Evolutionary conservation across 2,329 filamentous ascomycete species (phyloP).

Genomic region (Calycina herbarum): DNA sequence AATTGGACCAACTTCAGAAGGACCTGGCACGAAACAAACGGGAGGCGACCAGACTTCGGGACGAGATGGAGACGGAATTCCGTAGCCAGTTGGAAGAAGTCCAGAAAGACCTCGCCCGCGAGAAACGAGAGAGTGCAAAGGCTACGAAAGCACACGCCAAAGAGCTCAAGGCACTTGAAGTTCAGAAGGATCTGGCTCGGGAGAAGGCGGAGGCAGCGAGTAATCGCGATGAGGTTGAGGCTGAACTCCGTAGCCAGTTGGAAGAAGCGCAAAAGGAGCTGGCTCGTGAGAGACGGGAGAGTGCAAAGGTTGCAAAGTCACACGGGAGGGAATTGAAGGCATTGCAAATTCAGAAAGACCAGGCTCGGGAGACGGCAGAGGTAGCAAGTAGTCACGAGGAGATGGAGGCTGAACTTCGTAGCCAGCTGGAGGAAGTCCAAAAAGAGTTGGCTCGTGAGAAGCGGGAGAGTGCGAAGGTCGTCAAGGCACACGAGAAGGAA

Average conservation of each 20-base stretch:
- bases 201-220: slow-evolving; percentile 49
- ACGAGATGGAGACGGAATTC: slow-evolving; percentile 35
- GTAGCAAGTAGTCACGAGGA: slow-evolving; percentile 35
- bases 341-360: slow-evolving; percentile 59
- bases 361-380: slow-evolving; percentile 68
- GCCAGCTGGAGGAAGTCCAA: slow-evolving; percentile 29
- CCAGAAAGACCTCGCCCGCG: slow-evolving; percentile 36
- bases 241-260: slow-evolving; percentile 42
- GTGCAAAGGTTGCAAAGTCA: slow-evolving; percentile 25
- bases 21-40: slow-evolving; percentile 44
- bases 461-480: slow-evolving; percentile 24
- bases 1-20: slow-evolving; percentile 38
- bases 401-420: slow-evolving; percentile 27
- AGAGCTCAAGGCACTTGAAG: slow-evolving; percentile 52
- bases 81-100: slow-evolving; percentile 1
- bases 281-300: slow-evolving; percentile 36
- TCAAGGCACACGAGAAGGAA: slow-evolving; percentile 32
- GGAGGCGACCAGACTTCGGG: slow-evolving; percentile 38
- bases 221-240: slow-evolving; percentile 25
- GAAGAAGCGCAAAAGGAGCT: slow-evolving; percentile 41
- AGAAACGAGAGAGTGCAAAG: slow-evolving; percentile 49
- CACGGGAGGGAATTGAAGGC: slow-evolving; percentile 27
- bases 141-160: slow-evolving; percentile 39
- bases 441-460: slow-evolving; percentile 42
- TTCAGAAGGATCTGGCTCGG: slow-evolving; percentile 32